Evolutionary conservation across 2,329 filamentous ascomycete species (phyloP).

Genomic region (Aureobasidium sp.): DNA sequence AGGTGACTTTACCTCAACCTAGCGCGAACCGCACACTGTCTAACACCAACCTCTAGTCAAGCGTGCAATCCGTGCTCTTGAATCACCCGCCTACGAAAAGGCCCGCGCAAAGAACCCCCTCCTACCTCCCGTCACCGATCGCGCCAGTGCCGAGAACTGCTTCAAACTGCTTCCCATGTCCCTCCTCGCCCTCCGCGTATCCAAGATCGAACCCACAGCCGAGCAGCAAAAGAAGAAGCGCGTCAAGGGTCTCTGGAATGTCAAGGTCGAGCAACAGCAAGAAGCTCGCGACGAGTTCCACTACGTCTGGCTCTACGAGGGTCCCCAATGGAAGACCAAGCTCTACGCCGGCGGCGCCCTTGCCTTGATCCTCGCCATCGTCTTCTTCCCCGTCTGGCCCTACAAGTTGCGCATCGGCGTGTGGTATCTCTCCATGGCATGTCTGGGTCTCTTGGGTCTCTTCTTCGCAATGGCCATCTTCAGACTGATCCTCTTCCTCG

Average conservation of each 20-base stretch:
- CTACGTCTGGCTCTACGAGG: conserved; percentile 96
- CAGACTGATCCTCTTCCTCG: conserved; percentile 84
- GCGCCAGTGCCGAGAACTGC: conserved; percentile 78
- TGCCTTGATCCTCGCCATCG: conserved; percentile 72
- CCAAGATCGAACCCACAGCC: conserved; percentile 68
- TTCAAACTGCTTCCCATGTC: conserved; percentile 95
- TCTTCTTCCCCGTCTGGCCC: conserved; percentile 96
- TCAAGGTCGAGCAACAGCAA: conserved; percentile 92
- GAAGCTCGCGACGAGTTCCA: conserved; percentile 80
- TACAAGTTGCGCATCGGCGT: conserved; percentile 83
- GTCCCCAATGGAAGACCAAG: conserved; percentile 87
- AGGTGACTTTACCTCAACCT: conserved; percentile 44
- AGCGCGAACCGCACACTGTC: background rate
- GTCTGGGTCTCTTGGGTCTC: conserved; percentile 77
- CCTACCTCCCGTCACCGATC: conserved; percentile 80
- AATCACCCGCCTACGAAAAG: conserved; percentile 85
- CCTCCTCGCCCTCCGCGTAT: conserved; percentile 83
- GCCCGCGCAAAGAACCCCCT: conserved; percentile 80
- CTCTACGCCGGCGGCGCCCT: conserved; percentile 81
- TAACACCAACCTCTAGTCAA: conserved; percentile 58
- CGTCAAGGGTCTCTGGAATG: conserved; percentile 92
- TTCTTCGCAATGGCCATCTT: conserved; percentile 99
- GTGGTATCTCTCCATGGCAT: conserved; percentile 94
- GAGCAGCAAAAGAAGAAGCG: conserved; percentile 68
- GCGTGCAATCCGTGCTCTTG: conserved; percentile 81